Evolutionary conservation across 352 stramenopile species (phyloP).

Genomic region (Globisporangium echinulatum): DNA sequence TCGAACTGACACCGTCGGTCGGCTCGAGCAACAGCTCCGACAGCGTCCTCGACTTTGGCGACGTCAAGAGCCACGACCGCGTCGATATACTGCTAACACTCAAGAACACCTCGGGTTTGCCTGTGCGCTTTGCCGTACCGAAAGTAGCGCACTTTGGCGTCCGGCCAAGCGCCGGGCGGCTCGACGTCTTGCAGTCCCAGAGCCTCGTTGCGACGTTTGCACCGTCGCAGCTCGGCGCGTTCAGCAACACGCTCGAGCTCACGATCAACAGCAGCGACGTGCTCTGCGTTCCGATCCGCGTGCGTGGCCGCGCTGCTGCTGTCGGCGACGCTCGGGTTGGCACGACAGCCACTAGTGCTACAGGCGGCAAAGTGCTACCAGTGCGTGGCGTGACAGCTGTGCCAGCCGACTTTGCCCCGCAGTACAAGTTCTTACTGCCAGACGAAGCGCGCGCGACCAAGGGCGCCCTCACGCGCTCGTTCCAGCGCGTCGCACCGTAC

Average conservation of each 20-base stretch:
- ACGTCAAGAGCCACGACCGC: constrained; percentile 70
- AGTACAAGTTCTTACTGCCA: constrained; percentile 87
- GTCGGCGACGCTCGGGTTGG: constrained; percentile 34
- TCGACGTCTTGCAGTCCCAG: constrained; percentile 86
- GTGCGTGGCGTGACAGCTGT: constrained; percentile 62
- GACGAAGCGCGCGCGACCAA: constrained; percentile 66
- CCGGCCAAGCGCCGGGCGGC: constrained; percentile 47
- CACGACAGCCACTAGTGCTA: too few species aligned
- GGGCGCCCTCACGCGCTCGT: constrained; percentile 37
- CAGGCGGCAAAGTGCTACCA: too few species aligned
- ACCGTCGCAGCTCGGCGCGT: constrained; percentile 81
- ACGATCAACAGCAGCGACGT: constrained; percentile 37
- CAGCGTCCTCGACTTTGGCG: constrained; percentile 69
- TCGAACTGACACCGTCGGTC: constrained; percentile 30
- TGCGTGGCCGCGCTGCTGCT: constrained; percentile 56
- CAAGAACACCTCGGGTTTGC: constrained; percentile 70
- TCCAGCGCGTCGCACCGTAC: constrained; percentile 56
- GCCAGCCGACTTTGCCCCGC: constrained; percentile 77
- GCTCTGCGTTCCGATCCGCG: constrained; percentile 43
- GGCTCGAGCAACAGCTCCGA: not conserved
- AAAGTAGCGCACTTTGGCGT: constrained; percentile 76
- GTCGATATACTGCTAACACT: constrained; percentile 81
- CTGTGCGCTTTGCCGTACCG: constrained; percentile 53
- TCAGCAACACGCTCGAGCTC: constrained; percentile 39
- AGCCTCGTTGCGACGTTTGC: constrained; percentile 88